Percentiles rank a stretch among this genome's conserved stretches.
phyloP scores from a whole-genome alignment of 805 yeast genomes.

The Debaryomyces hansenii region DNA sequence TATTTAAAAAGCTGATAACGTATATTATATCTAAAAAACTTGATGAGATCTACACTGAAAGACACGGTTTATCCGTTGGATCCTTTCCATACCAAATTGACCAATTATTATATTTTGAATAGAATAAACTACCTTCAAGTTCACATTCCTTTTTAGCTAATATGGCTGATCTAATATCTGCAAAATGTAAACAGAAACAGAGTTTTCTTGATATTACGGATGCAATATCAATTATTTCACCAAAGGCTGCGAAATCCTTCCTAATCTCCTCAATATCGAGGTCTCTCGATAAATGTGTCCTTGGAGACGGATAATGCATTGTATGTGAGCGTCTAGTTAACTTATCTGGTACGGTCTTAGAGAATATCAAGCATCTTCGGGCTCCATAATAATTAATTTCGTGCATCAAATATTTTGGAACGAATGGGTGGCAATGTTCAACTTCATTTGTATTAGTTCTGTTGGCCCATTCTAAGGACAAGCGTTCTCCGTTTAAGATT shows the following conservation, averaged over 20 bases:
- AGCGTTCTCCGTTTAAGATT: constrained; percentile 54
- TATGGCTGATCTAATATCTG: constrained; percentile 60
- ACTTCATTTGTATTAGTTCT: constrained; percentile 21
- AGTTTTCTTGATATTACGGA: constrained; percentile 69
- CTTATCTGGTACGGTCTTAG: constrained; percentile 24
- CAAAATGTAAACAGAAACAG: constrained; percentile 60
- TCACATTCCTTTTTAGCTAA: constrained; percentile 51
- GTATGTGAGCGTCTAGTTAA: constrained; percentile 19
- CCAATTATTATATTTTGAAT: constrained; percentile 58
- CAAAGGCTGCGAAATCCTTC: constrained; percentile 55
- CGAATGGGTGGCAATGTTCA: constrained; percentile 15
- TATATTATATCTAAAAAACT: not conserved
- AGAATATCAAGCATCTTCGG: constrained; percentile 52
- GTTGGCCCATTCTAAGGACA: constrained; percentile 50
- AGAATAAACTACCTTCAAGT: constrained; percentile 29
- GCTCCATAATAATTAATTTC: constrained; percentile 48
- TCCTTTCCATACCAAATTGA: constrained; percentile 66
- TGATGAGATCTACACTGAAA: constrained; percentile 1
- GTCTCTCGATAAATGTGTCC: constrained; percentile 37
- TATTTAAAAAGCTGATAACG: not conserved
- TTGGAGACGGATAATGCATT: constrained; percentile 44
- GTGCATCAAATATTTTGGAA: constrained; percentile 21
- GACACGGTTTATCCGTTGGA: constrained; percentile 58
- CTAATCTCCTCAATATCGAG: constrained; percentile 46
- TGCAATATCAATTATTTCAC: constrained; percentile 58